Percentiles rank a stretch among this genome's conserved stretches.
Evolutionary conservation across 2,329 filamentous ascomycete species (phyloP).

Genomic region (Hymenoscyphus fructigenus): DNA sequence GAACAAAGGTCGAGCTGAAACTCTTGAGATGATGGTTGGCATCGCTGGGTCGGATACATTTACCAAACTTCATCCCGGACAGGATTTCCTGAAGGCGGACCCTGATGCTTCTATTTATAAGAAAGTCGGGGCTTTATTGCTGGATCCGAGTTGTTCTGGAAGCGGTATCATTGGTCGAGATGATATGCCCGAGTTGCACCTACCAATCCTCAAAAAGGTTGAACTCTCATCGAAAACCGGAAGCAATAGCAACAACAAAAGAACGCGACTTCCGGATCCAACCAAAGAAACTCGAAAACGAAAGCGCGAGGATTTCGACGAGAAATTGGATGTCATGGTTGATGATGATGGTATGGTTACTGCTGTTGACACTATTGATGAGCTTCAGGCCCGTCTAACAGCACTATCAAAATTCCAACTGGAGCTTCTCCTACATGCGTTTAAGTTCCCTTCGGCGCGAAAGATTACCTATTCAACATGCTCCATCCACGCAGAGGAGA

Average conservation of each 20-base stretch:
- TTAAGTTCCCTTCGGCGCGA: slow-evolving; percentile 72
- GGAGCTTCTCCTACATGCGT: slow-evolving; percentile 77
- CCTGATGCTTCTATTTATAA: slow-evolving; percentile 60
- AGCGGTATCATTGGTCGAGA: slow-evolving; percentile 92
- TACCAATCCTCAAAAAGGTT: slow-evolving; percentile 45
- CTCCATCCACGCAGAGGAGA: slow-evolving; percentile 83
- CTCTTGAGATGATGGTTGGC: slow-evolving; percentile 79
- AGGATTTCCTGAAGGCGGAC: slow-evolving; percentile 80
- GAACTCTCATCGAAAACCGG: slow-evolving; percentile 33
- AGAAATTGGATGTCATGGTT: slow-evolving; percentile 39
- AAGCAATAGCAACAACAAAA: slow-evolving; percentile 23
- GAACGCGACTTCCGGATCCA: slow-evolving; percentile 21
- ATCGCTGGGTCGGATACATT: slow-evolving; percentile 68
- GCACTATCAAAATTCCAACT: slow-evolving; percentile 82
- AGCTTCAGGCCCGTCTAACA: slow-evolving; percentile 63
- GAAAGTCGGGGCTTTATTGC: slow-evolving; percentile 75
- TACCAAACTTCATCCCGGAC: slow-evolving; percentile 67
- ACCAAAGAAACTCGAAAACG: slow-evolving; percentile 31
- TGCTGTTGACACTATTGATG: slow-evolving; percentile 51
- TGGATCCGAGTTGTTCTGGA: slow-evolving; percentile 94
- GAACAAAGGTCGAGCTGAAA: slow-evolving; percentile 68
- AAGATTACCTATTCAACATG: slow-evolving; percentile 93
- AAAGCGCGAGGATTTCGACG: slow-evolving; percentile 33
- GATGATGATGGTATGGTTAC: slow-evolving; percentile 59
- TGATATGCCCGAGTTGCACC: slow-evolving; percentile 66